Base-by-base conservation (phyloP, 2,329 filamentous ascomycete genomes). In the Ramichloridium luteum region DNA sequence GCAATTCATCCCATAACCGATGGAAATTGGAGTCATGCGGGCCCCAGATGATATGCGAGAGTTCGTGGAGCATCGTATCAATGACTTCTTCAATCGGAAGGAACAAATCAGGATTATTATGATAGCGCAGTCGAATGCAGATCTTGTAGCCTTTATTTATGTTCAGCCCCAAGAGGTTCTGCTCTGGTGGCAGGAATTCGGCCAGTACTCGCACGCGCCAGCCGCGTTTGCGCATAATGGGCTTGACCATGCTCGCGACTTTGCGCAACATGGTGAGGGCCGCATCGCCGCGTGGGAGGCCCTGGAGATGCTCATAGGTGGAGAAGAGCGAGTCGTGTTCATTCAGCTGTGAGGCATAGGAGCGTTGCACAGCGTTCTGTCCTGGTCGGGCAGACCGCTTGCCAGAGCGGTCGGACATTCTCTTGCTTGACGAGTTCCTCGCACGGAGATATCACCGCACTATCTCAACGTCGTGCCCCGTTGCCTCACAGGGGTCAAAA, bases 61-160 rank as follows among this genome's bases (percentile, higher is more conserved):
- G 71, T 64, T 96, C 88, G 53, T 96, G 88, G 13, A 96, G 72
- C 75, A 96, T 80, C 0, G 88, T 96, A 55, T 94, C 85, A 26
- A 84, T 67, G 5, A 93, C 69, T 42, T 80, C 65, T 50, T 94
- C 84, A 35, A 86, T 60, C 1, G 80, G 77, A 13, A 93, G 57
- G 49, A 96, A 96, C 46, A 83, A 76, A 23, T 64, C 73, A 6
- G 71, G 67, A 52, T 93, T 82, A 46, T 71, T 66, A 4, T 80
- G 65, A 55, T 90, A 78, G 34, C 88, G 77, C 36, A 96, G 62
- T 26, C 88, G 75, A 13, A 96, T 64, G 41, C 82, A 80, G 43
- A 96, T 93, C 51, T 77, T 79, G 49, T 77, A 67, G 4, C 84
- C 85, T 12, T 59, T 59, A 49, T 88, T 81, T 46, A 80, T 66